Base-by-base conservation (phyloP, 2,329 filamentous ascomycete species). In the Colletotrichum tamarilloi region DNA sequence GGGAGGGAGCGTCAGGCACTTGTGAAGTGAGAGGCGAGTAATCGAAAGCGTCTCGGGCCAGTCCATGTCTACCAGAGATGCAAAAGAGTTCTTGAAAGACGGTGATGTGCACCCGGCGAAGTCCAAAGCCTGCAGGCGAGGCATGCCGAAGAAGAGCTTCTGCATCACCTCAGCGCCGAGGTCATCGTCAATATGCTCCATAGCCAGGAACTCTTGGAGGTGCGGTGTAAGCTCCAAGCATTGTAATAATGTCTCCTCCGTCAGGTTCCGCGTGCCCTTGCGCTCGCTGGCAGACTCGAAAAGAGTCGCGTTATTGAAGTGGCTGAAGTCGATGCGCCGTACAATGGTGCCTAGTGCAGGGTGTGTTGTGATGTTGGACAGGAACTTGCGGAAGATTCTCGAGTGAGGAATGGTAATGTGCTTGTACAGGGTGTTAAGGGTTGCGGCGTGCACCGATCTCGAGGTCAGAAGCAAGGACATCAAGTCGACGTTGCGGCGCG, bases 391-490 rank as follows among this genome's bases (percentile, higher is more conserved):
- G 84, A 95, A 97, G 80, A 95, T 94, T 73, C 91, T 87, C 30
- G 94, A 96, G 85, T 95, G 94, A 6, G 94, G 94, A 76, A 96
- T 93, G 56, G 93, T 95, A 81, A 96, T 93, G 80, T 94, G 91
- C 76, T 90, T 89, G 84, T 96, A 96, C 62, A 97, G 88, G 7
- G 93, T 93, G 76, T 90, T 89, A 42, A 95, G 85, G 4, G 94
- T 95, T 24, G 92, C 92, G 30, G 89, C 88, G 79, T 96, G 92
- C 73, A 96, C 85, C 35, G 90, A 90, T 79, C 89, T 91, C n/a
- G 93, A 96, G n/a, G 93, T 91, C 75, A 95, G 84, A 49, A 96
- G 87, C 75, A 95, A 89, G 22, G 93, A 90, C 85, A 95, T 92
- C 72, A 96, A 86, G 80, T 96, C 94, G 70, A 92, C 88, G 80